Percentiles rank a stretch among this genome's conserved stretches.
phyloP scores from a whole-genome alignment of 2,329 filamentous ascomycete genomes.

The Pyrenophora seminiperda region DNA sequence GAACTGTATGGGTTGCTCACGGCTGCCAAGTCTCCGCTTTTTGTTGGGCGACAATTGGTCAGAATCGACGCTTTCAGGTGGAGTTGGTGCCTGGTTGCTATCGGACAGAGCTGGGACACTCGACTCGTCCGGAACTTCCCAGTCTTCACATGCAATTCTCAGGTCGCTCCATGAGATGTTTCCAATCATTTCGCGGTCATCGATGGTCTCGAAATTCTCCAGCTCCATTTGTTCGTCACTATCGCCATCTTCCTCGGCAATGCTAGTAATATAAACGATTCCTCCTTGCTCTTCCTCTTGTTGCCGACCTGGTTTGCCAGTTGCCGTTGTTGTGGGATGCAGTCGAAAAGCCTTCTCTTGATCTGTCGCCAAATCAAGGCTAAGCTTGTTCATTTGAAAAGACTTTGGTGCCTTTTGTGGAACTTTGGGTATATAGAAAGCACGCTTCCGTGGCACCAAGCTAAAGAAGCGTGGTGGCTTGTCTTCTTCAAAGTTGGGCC shows the following conservation, averaged over 20 bases:
- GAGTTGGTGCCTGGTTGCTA: conserved; percentile 31
- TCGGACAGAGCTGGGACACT: conserved; percentile 40
- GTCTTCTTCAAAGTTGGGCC: conserved; percentile 78
- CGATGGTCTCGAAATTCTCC: conserved; percentile 57
- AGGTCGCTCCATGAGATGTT: conserved; percentile 81
- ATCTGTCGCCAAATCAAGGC: conserved; percentile 81
- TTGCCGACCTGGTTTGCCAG: conserved; percentile 55
- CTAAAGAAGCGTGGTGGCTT: conserved; percentile 79
- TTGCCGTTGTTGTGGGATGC: conserved; percentile 56
- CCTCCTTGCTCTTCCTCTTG: conserved; percentile 61
- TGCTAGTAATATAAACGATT: conserved; percentile 53
- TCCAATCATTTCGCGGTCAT: conserved; percentile 69
- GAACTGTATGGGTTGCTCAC: conserved; percentile 32
- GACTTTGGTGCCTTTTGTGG: conserved; percentile 80
- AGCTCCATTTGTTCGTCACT: conserved; percentile 53
- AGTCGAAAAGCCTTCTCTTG: conserved; percentile 85
- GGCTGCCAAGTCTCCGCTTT: conserved; percentile 64
- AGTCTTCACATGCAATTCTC: conserved; percentile 84
- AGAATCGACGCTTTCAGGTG: conserved; percentile 38
- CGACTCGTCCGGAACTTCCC: conserved; percentile 63
- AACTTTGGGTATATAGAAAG: conserved; percentile 77
- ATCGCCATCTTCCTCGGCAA: conserved; percentile 53
- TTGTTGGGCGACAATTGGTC: conserved; percentile 54
- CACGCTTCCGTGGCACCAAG: conserved; percentile 79
- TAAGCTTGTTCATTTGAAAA: conserved; percentile 84